Evolutionary conservation across 140 eudicot species (phyloP), one percentile per base, ranked within the genome.

Genomic region (Cichorium intybus): DNA sequence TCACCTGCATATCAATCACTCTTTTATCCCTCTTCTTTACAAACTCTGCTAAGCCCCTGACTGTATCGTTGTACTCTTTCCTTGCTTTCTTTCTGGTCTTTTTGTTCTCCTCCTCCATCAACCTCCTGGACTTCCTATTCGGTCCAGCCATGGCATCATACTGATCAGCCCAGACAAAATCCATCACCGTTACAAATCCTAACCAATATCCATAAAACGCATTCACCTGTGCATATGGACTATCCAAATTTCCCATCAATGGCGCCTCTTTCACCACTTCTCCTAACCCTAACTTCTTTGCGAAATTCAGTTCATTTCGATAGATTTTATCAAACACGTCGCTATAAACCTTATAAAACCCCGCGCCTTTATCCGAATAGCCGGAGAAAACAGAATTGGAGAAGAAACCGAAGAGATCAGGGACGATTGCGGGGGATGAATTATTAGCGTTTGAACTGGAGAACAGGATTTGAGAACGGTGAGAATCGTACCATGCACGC

Each of bases 101-200:
- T 83, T 86, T 93, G 64, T 93, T 93, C 82, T 93, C 99, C 21
- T 93, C 99, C 84, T 93, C 99, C 99, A 93, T 88, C 63, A 81
- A 26, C 79, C 99, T 71, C 75, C 99, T 88, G 24, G 81, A 75
- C 80, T 78, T 85, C 82, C 99, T 64, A 71, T 78, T 70, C 27
- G 70, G 66, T 64, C 99, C 99, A 2, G 84, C 75, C 90, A 73
- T 80, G 4, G 76, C 82, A 69, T 88, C 97, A 66, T 76, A 93
- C 80, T 85, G 71, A 63, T 88, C 97, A 12, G 62, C 99, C 99
- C 99, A 93, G 31, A 67, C 83, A 66, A 88, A 93, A 76, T 93
- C 99, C 95, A 93, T 82, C 51, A 79, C 84, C 0, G 95, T 88
- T 5, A 60, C 72, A 81, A 93, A 93, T 35, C 88, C 90, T 46